Percentiles rank a stretch among this genome's conserved stretches.
phyloP scores from a whole-genome alignment of 371 early-diverging fungal genomes.

The Mucor velutinosus region DNA sequence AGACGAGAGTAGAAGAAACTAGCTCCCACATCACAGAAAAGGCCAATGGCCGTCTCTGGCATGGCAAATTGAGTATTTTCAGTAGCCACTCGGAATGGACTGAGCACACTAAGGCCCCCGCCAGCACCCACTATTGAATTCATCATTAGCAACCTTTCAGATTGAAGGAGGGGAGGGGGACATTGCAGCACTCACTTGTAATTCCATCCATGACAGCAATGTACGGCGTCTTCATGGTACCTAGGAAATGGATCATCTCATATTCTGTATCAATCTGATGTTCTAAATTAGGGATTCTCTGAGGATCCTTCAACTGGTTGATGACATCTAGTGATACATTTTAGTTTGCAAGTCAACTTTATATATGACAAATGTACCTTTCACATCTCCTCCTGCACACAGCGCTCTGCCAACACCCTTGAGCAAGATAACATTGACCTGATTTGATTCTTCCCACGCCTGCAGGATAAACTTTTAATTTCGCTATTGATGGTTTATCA shows the following conservation, averaged over 20 bases:
- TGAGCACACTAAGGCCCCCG: conserved; percentile 89
- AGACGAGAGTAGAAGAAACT: conserved; percentile 89
- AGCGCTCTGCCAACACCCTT: conserved; percentile 80
- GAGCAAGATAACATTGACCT: conserved; percentile 75
- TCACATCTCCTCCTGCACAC: conserved; percentile 97
- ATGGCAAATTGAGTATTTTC: conserved; percentile 92
- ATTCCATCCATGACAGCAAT: conserved; percentile 88
- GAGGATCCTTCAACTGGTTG: background rate
- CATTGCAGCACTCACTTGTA: conserved; percentile 61
- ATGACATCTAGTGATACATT: conserved; percentile 4
- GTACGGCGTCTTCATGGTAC: conserved; percentile 78
- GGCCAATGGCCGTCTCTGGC: conserved; percentile 93
- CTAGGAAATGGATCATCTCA: conserved; percentile 83
- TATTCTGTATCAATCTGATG: conserved; percentile 69
- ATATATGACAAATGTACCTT: conserved; percentile 41
- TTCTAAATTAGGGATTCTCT: background rate
- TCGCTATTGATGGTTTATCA: background rate
- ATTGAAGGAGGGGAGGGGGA: background rate
- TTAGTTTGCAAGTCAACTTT: background rate
- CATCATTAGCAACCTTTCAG: background rate
- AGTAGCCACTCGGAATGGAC: conserved; percentile 92
- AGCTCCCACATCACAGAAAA: conserved; percentile 96
- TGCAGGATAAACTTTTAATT: conserved; percentile 23
- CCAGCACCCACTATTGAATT: conserved; percentile 87
- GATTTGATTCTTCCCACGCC: conserved; percentile 81